Conservation (phyloP, 2,329 filamentous ascomycete species). For the Cryphonectria parasitica region DNA sequence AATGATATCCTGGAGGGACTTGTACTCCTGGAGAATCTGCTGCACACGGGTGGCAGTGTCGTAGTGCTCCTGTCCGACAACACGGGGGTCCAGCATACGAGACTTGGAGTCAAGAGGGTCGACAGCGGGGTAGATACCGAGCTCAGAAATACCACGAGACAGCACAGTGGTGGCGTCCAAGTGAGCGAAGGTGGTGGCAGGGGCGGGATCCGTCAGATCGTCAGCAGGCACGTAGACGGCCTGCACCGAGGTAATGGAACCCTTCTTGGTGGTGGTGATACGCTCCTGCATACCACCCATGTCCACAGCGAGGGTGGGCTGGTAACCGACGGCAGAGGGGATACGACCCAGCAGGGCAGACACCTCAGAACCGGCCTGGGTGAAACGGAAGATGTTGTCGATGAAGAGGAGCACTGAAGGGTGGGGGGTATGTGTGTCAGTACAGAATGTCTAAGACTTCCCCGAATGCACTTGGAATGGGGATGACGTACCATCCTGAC, state of each 20-base stretch:
- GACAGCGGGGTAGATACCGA: conserved; percentile 99
- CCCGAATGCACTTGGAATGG: neutral
- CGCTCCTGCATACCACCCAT: conserved; percentile 99
- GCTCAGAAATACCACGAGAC: conserved; percentile 99
- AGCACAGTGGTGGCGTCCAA: conserved; percentile 99
- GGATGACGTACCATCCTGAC: conserved; percentile 76
- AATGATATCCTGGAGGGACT: conserved; percentile 99
- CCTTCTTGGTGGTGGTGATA: conserved; percentile 99
- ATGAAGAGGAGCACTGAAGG: conserved; percentile 90
- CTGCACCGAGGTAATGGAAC: conserved; percentile 99
- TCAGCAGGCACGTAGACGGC: conserved; percentile 99
- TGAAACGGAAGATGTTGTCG: conserved; percentile 99
- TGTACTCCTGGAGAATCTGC: conserved; percentile 99
- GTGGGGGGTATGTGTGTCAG: neutral
- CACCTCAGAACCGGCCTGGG: conserved; percentile 99
- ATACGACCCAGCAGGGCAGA: conserved; percentile 99
- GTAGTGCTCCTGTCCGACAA: conserved; percentile 98
- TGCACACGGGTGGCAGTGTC: conserved; percentile 90
- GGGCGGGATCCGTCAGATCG: conserved; percentile 99
- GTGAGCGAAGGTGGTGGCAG: conserved; percentile 99
- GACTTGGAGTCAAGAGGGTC: conserved; percentile 99
- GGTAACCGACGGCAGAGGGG: conserved; percentile 99
- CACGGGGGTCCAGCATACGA: conserved; percentile 98
- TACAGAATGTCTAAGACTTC: neutral
- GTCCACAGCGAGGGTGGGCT: conserved; percentile 96